phyloP scores from a whole-genome alignment of 805 yeast species.

The Wickerhamomyces bisporus region DNA sequence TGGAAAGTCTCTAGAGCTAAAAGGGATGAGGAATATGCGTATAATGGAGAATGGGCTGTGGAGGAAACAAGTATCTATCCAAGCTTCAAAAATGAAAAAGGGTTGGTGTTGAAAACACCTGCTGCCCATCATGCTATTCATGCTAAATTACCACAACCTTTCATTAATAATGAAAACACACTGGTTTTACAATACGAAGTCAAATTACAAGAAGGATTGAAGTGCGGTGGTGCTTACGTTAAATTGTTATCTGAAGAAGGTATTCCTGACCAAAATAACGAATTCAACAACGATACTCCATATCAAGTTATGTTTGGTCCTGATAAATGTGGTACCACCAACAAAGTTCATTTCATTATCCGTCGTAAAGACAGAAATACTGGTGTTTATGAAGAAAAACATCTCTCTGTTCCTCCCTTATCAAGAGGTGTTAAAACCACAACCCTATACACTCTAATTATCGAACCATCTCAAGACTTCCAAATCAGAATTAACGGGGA shows the following conservation, averaged over 20 bases:
- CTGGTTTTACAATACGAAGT: conserved; percentile 88
- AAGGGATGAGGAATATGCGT: conserved; percentile 50
- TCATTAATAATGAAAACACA: conserved; percentile 57
- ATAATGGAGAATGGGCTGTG: conserved; percentile 71
- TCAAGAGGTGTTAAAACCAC: conserved; percentile 49
- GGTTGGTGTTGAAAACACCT: conserved; percentile 68
- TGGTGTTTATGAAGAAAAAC: conserved; percentile 63
- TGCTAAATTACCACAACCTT: conserved; percentile 47
- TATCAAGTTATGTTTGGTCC: conserved; percentile 94
- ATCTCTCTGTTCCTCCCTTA: conserved; percentile 56
- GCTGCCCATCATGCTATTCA: conserved; percentile 85
- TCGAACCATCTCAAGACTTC: conserved; percentile 59
- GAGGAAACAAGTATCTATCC: conserved; percentile 56
- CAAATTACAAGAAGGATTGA: conserved; percentile 70
- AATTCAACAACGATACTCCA: conserved; percentile 62
- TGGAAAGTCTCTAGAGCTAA: conserved; percentile 62
- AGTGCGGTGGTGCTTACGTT: conserved; percentile 88
- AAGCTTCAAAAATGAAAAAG: conserved; percentile 63
- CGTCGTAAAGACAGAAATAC: conserved; percentile 50
- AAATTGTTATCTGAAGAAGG: conserved; percentile 56
- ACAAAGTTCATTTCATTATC: conserved; percentile 75
- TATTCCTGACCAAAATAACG: conserved; percentile 29
- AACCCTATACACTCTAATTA: conserved; percentile 70
- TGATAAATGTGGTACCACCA: conserved; percentile 78
- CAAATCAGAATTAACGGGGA: conserved; percentile 84